Evolutionary conservation across 1,284 basidiomycete species (phyloP), one percentile per base, ranked within the genome.

Genomic region (Naganishia sp.): DNA sequence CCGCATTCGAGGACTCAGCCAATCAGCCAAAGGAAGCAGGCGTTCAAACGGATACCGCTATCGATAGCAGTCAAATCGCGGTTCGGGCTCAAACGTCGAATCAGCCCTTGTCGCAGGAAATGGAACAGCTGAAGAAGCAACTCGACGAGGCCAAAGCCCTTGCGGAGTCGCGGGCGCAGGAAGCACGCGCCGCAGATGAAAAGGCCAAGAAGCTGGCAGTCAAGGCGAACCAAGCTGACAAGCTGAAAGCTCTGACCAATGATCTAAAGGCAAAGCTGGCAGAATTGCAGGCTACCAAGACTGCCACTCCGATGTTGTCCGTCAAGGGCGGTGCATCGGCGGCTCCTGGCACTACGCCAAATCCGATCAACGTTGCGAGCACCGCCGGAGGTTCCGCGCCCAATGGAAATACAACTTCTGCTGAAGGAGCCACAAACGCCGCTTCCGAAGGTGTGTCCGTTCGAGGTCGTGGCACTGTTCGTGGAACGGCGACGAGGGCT

Each of bases 131-230:
- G n/a, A 46, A 45, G 41, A 57, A 39, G 42, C 57, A 66, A 49
- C 51, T 58, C n/a, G 65, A 66, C 25, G 57, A 60, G 21, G 54
- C 54, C 28, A 56, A 42, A 43, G 11, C 46, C 2, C 31, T 54
- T 31, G 53, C 58, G 3, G 65, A 66, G 25, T 52, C 49, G 18
- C 51, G 58, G 6, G 51, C 58, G 18, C 50, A 49, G 32, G 57
- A 66, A 32, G 52, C 43, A 23, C 47, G 65, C 43, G 65, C 65
- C 39, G 54, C 65, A 0, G 65, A 66, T 17, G 65, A 66, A 35
- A 66, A 62, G 46, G 57, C 65, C 15, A 60, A 58, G 25, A 66
- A 66, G 45, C 25, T 60, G 32, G 65, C 65, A 11, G 65, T 66
- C 13, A 66, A 66, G 42, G 65, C 65, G 17, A 66, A 52, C 18